Percentiles rank a stretch among this genome's conserved stretches.
phyloP scores from a whole-genome alignment of 352 stramenopile genomes.

The Globisporangium recalcitrans region DNA sequence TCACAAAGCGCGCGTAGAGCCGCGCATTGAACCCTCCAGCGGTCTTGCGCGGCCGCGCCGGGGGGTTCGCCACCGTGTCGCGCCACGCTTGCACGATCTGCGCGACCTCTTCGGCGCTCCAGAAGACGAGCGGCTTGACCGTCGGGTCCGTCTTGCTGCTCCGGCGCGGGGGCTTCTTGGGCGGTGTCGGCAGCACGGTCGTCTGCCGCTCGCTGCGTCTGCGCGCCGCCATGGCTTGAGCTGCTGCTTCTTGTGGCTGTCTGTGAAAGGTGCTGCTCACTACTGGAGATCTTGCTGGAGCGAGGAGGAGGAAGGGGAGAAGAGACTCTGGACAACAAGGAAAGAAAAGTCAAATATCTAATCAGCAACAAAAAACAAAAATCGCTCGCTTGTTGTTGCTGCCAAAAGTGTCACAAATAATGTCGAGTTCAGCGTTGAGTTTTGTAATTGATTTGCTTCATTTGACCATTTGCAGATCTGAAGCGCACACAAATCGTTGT shows the following conservation, averaged over 20 bases:
- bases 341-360: no score
- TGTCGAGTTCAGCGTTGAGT: no score
- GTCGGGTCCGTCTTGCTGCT: conserved; percentile 16
- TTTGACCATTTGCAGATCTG: no score
- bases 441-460: no score
- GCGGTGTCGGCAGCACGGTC: not conserved
- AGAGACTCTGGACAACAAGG: no score
- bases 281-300: not conserved
- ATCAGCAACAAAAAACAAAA: no score
- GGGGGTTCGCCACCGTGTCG: conserved; percentile 9
- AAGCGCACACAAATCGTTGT: no score
- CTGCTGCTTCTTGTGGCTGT: not conserved
- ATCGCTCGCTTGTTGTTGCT: no score
- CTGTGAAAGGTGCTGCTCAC: not conserved
- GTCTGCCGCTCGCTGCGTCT: conserved; percentile 12
- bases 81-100: conserved; percentile 12
- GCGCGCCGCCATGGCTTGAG: not conserved
- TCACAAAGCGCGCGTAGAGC: conserved; percentile 9
- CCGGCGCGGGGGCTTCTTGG: conserved; percentile 6
- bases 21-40: conserved; percentile 12
- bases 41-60: not conserved
- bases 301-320: no score
- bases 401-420: no score
- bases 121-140: conserved; percentile 16
- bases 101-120: conserved; percentile 12